Conservation (phyloP, 1,284 basidiomycete species). For the Anthracocystis setariae region DNA sequence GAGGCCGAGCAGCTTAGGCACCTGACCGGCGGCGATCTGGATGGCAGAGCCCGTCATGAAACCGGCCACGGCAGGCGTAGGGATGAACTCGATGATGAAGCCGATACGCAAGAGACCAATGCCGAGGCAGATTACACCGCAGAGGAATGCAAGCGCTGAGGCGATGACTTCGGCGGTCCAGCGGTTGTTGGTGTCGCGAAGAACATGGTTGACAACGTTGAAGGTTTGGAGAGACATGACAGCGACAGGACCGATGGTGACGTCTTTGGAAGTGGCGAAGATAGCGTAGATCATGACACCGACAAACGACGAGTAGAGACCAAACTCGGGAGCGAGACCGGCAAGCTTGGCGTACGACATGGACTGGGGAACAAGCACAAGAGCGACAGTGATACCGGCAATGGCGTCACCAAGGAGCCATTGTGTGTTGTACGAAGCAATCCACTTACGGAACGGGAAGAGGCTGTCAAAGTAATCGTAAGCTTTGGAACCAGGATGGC, state of each 20-base stretch:
- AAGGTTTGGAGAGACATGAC: slow-evolving; percentile 95
- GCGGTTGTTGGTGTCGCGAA: slow-evolving; percentile 6
- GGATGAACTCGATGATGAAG: slow-evolving; percentile 96
- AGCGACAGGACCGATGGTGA: slow-evolving; percentile 71
- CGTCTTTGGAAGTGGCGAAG: slow-evolving; percentile 67
- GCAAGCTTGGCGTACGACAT: slow-evolving; percentile 79
- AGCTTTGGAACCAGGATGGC: slow-evolving; percentile 41
- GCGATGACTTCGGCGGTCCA: slow-evolving; percentile 77
- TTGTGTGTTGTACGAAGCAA: slow-evolving; percentile 66
- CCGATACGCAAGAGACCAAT: slow-evolving; percentile 91
- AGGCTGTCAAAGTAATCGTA: slow-evolving; percentile 60
- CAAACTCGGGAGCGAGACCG: slow-evolving; percentile 84
- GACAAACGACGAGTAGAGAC: slow-evolving; percentile 94
- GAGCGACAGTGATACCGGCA: slow-evolving; percentile 68
- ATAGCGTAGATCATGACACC: slow-evolving; percentile 78
- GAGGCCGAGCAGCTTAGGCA: slow-evolving; percentile 64
- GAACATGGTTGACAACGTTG: slow-evolving; percentile 69
- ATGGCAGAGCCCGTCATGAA: slow-evolving; percentile 73
- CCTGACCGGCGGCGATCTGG: slow-evolving; percentile 64
- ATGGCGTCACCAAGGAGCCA: slow-evolving; percentile 68
- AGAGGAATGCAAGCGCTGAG: slow-evolving; percentile 84
- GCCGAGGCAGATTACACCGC: slow-evolving; percentile 90
- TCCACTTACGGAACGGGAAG: slow-evolving; percentile 68
- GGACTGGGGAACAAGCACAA: slow-evolving; percentile 67
- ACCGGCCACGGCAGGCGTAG: slow-evolving; percentile 87